A percentile compares a stretch with the other conserved stretches of the same genome.
Evolutionary conservation across 352 stramenopile genomes (phyloP).

Genomic region (Elongisporangium senticosum): DNA sequence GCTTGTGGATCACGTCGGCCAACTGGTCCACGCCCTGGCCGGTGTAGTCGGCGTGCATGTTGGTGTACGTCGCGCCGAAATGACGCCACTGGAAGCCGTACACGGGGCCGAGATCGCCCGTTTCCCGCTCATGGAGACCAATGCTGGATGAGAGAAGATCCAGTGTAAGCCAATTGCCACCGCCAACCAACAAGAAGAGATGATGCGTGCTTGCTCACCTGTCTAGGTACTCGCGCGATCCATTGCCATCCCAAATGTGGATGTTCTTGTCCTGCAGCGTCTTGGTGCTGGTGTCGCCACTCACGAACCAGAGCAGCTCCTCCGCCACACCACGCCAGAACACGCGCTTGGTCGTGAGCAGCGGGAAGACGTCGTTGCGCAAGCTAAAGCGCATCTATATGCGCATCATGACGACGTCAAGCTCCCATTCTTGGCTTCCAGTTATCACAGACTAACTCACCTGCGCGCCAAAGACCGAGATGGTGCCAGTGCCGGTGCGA

Average conservation of each 20-base stretch:
- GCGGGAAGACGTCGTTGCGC: conserved; percentile 91
- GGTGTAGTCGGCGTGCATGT: conserved; percentile 98
- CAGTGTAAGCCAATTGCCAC: background rate
- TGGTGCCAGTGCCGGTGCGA: conserved; percentile 97
- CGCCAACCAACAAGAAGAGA: background rate
- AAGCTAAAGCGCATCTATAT: conserved; percentile 91
- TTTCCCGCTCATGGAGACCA: conserved; percentile 92
- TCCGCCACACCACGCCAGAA: conserved; percentile 99
- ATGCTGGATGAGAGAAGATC: conserved; percentile 18
- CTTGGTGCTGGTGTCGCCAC: conserved; percentile 95
- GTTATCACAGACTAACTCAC: conserved; percentile 37
- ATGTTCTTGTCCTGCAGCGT: conserved; percentile 96
- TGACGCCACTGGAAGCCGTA: conserved; percentile 99
- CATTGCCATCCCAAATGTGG: conserved; percentile 99
- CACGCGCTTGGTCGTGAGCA: conserved; percentile 99
- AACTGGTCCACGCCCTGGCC: conserved; percentile 98
- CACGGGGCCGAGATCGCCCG: conserved; percentile 96
- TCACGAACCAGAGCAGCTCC: conserved; percentile 99
- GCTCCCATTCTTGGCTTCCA: background rate
- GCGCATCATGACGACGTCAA: conserved; percentile 1
- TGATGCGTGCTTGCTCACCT: conserved; percentile 5
- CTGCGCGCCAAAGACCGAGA: conserved; percentile 98
- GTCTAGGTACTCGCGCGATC: conserved; percentile 93
- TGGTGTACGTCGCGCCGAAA: conserved; percentile 97
- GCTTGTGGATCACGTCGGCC: conserved; percentile 96